Evolutionary conservation across 2,329 filamentous ascomycete genomes (phyloP).

Genomic region (Pestalotiopsis sp.): DNA sequence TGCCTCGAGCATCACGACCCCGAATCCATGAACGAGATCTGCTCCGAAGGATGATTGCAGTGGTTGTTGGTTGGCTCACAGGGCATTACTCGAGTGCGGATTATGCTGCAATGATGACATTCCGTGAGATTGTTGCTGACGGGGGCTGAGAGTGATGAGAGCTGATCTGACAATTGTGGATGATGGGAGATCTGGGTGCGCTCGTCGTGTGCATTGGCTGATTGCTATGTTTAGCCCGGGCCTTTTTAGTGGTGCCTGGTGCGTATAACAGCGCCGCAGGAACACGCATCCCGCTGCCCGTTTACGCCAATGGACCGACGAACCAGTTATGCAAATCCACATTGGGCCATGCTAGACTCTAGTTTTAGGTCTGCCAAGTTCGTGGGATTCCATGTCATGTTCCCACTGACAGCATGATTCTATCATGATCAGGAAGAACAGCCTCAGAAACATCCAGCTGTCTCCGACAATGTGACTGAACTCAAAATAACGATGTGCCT

Average conservation of each 20-base stretch:
- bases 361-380: background rate
- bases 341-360: background rate
- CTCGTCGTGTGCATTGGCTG: background rate
- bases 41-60: background rate
- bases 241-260: background rate
- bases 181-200: background rate
- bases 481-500: background rate
- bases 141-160: background rate
- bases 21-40: background rate
- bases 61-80: background rate
- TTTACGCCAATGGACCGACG: background rate
- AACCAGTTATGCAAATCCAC: slow-evolving; percentile 1
- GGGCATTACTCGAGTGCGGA: background rate
- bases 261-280: slow-evolving; percentile 2
- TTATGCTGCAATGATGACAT: slow-evolving; percentile 12
- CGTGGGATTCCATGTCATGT: background rate
- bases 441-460: background rate
- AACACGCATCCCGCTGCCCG: background rate
- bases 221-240: slow-evolving; percentile 10
- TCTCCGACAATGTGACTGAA: background rate
- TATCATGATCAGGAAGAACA: background rate
- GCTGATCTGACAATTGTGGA: background rate
- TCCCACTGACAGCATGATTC: background rate
- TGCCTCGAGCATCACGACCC: background rate
- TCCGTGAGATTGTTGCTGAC: background rate